Evolutionary conservation across 352 stramenopile genomes (phyloP).

Genomic region (Globisporangium emineosum): DNA sequence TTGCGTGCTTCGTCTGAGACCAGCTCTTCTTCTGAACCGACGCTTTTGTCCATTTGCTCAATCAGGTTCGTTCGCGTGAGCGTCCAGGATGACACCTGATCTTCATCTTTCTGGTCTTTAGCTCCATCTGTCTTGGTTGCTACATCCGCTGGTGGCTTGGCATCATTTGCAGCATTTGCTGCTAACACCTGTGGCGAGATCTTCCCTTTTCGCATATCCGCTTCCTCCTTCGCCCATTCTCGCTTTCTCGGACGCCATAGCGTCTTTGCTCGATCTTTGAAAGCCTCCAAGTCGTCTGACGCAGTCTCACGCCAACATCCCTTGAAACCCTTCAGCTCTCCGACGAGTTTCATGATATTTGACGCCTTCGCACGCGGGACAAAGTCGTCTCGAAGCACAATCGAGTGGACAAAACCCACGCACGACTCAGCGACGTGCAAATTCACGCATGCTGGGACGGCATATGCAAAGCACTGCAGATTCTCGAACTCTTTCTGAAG

Average conservation of each 20-base stretch:
- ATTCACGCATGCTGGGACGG: conserved; percentile 80
- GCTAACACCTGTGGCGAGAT: conserved; percentile 16
- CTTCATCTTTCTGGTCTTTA: conserved; percentile 32
- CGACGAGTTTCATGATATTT: conserved; percentile 76
- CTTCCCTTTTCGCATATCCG: conserved; percentile 51
- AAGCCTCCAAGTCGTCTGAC: conserved; percentile 73
- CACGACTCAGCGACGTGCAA: conserved; percentile 78
- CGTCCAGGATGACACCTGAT: conserved; percentile 59
- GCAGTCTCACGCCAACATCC: conserved; percentile 77
- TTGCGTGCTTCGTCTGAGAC: conserved; percentile 28
- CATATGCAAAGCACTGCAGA: conserved; percentile 84
- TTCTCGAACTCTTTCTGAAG: conserved; percentile 83
- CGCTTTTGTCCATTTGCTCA: conserved; percentile 62
- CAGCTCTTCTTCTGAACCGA: conserved; percentile 24
- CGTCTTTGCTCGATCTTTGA: conserved; percentile 81
- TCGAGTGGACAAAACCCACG: conserved; percentile 74
- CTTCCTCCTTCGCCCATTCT: conserved; percentile 72
- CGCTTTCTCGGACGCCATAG: conserved; percentile 80
- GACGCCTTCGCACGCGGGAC: conserved; percentile 80
- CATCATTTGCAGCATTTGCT: neutral
- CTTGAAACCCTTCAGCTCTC: conserved; percentile 79
- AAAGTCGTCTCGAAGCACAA: conserved; percentile 84
- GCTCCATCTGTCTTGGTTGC: neutral
- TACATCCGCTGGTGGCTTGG: neutral
- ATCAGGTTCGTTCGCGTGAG: conserved; percentile 76